These are phyloP conservation scores for Neltuma alba DNA, from an alignment of 306 rosid species.

Conservation along the genomic window DNA sequence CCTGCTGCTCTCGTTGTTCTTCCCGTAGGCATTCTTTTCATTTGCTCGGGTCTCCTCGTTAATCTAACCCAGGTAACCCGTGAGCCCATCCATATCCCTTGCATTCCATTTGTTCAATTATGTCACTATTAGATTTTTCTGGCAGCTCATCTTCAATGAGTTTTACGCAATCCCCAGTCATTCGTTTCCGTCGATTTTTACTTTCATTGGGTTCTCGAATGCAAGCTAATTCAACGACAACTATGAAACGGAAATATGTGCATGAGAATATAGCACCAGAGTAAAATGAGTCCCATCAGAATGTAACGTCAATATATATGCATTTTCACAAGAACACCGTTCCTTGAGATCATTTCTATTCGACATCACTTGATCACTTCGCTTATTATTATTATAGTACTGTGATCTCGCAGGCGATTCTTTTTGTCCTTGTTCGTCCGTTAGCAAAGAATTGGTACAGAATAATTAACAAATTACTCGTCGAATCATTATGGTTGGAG, in stretches of 20 bases:
- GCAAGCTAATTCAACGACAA: neutral
- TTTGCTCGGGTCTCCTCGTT: slow-evolving; percentile 77
- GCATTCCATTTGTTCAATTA: neutral
- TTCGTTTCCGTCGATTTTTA: neutral
- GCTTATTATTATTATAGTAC: neutral
- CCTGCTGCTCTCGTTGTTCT: slow-evolving; percentile 68
- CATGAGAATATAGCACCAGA: neutral
- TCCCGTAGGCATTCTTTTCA: slow-evolving; percentile 74
- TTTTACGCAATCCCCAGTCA: neutral
- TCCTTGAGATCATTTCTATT: neutral
- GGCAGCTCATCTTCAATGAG: neutral
- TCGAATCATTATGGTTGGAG: slow-evolving; percentile 82
- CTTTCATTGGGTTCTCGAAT: neutral
- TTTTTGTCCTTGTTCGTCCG: slow-evolving; percentile 75
- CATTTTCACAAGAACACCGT: neutral
- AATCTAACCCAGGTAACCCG: slow-evolving; percentile 65
- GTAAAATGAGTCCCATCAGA: neutral
- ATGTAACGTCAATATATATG: neutral
- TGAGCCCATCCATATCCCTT: neutral
- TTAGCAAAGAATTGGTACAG: slow-evolving; percentile 58
- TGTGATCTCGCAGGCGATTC: slow-evolving; percentile 50
- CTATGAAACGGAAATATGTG: neutral
- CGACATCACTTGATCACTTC: neutral
- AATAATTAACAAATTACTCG: slow-evolving; percentile 70
- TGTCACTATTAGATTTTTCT: neutral